Base-by-base conservation (phyloP, 2,329 filamentous ascomycete genomes). In the Botrytis cinerea region DNA sequence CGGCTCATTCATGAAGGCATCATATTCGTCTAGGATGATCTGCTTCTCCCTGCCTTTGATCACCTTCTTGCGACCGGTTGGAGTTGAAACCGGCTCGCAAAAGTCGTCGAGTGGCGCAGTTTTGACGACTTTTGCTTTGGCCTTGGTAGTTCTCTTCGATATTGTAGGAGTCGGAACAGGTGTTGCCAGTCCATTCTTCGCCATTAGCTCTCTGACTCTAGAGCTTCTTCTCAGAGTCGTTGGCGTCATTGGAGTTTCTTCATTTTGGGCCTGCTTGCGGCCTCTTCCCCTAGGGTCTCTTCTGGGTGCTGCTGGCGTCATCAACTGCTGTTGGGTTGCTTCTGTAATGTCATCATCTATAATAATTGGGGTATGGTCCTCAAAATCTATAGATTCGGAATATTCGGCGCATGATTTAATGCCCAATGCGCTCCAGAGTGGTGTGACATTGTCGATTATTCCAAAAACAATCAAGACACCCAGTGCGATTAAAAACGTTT, bases 341-440 rank as follows among this genome's bases (percentile, higher is more conserved):
- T 28, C n/a, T 54, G 6, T 0, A 28, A 5, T 6, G n/a, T 54
- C 14, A 0, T 28, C 1, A 18, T 28, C 14, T 8, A 2, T 4
- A 2, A 1, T 2, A 18, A 16, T 28, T 18, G 1, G 18, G 14
- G 14, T 32, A 32, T 28, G 9, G 4, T 57, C 51, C n/a, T 9
- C 14, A 0, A 25, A 0, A 0, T 28, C 14, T 57, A 1, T 0
- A 57, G 1, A 1, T 9, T 18, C 6, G 3, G 1, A 28, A 1
- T 28, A 0, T 2, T 4, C 14, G 9, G 14, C 0, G 2, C 0
- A 2, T 57, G 3, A 2, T 28, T 57, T 0, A 0, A 57, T 6
- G 18, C n/a, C 51, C 2, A 32, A 1, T 28, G 7, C 14, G 0
- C 4, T 18, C 51, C 51, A 57, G 0, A 57, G 0, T 4, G n/a